Evolutionary conservation across 2,329 filamentous ascomycete genomes (phyloP).

Genomic region (Penicillium sp.): DNA sequence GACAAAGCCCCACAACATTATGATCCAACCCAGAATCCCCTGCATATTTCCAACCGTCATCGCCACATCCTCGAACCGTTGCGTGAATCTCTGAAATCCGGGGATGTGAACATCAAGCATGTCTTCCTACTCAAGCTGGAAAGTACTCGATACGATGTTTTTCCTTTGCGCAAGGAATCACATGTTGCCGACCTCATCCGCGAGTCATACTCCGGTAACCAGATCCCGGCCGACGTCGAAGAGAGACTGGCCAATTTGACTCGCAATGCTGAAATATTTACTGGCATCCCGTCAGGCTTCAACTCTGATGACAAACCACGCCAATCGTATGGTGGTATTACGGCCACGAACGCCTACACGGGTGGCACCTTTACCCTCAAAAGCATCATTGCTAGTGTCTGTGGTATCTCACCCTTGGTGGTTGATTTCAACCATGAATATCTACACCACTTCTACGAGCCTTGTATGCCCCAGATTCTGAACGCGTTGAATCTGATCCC

Average conservation of each 20-base stretch:
- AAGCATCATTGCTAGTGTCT: constrained; percentile 40
- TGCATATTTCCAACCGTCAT: constrained; percentile 44
- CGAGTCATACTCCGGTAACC: constrained; percentile 29
- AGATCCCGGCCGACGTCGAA: constrained; percentile 31
- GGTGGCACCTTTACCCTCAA: constrained; percentile 44
- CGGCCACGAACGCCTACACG: constrained; percentile 39
- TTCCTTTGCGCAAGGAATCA: constrained; percentile 41
- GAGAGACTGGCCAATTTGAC: constrained; percentile 24
- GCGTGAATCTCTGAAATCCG: constrained; percentile 16
- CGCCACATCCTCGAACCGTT: constrained; percentile 28
- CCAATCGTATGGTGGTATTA: constrained; percentile 37
- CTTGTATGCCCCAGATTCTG: constrained; percentile 39
- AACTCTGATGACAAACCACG: constrained; percentile 1
- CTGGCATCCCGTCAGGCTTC: constrained; percentile 18
- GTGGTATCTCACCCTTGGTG: constrained; percentile 40
- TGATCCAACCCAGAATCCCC: constrained; percentile 36
- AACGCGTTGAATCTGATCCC: constrained; percentile 13
- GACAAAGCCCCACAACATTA: constrained; percentile 26
- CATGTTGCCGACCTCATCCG: constrained; percentile 30
- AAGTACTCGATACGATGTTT: constrained; percentile 45
- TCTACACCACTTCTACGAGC: constrained; percentile 41
- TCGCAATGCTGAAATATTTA: constrained; percentile 21
- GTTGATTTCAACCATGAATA: constrained; percentile 44
- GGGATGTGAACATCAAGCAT: constrained; percentile 38
- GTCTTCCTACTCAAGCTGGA: constrained; percentile 43